Evolutionary conservation across 2,329 filamentous ascomycete genomes (phyloP), one percentile per base, ranked within the genome.

Genomic region (Calonectria ilicicola): DNA sequence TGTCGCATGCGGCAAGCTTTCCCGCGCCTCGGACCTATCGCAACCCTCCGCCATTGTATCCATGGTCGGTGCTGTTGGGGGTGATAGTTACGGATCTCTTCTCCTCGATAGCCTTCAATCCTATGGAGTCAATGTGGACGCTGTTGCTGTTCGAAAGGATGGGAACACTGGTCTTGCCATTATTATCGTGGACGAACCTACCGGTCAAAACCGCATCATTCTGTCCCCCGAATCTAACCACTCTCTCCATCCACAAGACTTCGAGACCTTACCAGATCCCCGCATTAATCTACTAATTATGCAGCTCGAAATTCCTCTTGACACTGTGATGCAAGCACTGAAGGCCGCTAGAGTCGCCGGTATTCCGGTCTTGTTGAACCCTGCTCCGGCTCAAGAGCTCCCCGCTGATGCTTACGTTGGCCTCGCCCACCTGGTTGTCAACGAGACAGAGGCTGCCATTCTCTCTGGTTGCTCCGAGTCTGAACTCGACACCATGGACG

Each of bases 361-460:
- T 2, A 86, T 94, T 2, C 87, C 89, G 42, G 93, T 96, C 2
- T 89, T 98, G 63, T 89, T 98, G 75, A 98, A 98, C 83, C 95
- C 96, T 19, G 96, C 96, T 3, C 93, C 94, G 5, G 95, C 95
- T 4, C 89, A 92, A 53, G 83, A 85, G 10, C 84, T 98, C 4
- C 95, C 94, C 1, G 86, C 87, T 0, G 87, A 90, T 32, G 91
- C 91, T 10, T 97, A 94, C 81, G 78, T 82, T 8, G 90, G 90
- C 1, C 88, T 98, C 38, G 91, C 92, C 49, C 95, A 98, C 79
- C 87, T 98, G 51, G 91, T 98, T 64, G 90, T 98, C 79, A 98
- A 98, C 81, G 96, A 98, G 86, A 97, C 93, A 1, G 96, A 98
- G 85, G 94, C 95, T 2, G 90, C 92, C 10, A 90, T 96, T 63